Base-by-base conservation (phyloP, 305 asterid genomes). In the Rubia occidens region DNA sequence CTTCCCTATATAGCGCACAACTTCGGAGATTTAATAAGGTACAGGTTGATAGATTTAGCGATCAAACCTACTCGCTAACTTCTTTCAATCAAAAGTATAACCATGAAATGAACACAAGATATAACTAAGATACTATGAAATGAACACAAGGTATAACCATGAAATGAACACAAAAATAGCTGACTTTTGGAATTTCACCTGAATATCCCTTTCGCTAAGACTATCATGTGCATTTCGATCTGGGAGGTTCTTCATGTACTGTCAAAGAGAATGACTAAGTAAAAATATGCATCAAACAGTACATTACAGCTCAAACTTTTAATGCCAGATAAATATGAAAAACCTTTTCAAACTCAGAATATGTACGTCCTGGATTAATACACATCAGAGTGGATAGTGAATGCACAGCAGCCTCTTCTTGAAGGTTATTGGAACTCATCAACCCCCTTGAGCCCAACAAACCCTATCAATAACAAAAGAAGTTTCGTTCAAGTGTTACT, bases 261-360 rank as follows among this genome's bases (percentile, higher is more conserved):
- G 89, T 80, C 76, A 71, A 81, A 79, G 75, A 67, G 66, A 63
- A 74, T 11, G 21, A 68, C 49, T 59, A 43, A 72, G 67, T 77
- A 67, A 80, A 67, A 64, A 24, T 60, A 63, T 9, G 29, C 37
- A 71, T 14, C 17, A 49, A 71, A 37, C 11, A 24, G n/a, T 24
- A 49, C 1, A 37, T 37, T 54, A 55, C 7, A 13, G 56, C 29
- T 68, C 67, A 44, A 59, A n/a, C 47, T 17, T 56, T 37, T 11
- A 8, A 37, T 14, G n/a, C 53, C 61, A 42, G 47, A 32, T 45
- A 45, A 43, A 76, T 64, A 45, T 11, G 18, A 68, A 51, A 68
- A 71, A 95, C 99, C 97, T 91, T 89, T 69, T 81, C 91, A 82
- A 95, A 95, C 77, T 88, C 96, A 11, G 89, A 72, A 75, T 88